Base-by-base conservation (phyloP, 495 filamentous ascomycete genomes). In the Entonaema liquescens region DNA sequence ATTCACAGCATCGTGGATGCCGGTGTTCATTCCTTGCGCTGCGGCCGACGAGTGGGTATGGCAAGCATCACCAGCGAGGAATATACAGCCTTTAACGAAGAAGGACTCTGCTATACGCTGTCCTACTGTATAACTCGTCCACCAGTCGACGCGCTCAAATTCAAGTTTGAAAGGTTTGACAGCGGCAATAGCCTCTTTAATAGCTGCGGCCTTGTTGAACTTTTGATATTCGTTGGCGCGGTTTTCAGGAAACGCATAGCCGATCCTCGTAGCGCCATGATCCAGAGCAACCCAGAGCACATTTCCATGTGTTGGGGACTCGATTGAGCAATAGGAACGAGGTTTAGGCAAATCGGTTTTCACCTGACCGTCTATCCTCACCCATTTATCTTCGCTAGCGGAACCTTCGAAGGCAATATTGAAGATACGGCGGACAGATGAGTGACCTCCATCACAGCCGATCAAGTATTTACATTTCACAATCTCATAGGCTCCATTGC, bases 11-110 rank as follows among this genome's bases (percentile, higher is more conserved):
- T 90, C 88, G 40, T 85, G 83, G 26, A 89, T 85, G 0, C 88
- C 87, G 0, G 84, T 85, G 68, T 90, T 90, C 82, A 90, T 85
- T 2, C 88, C 88, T 58, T 88, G 87, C 1, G 84, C 88, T 0
- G 85, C 87, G 0, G 81, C 83, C 0, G 87, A 86, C 35, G 82
- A 85, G 70, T 88, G 85, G 29, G 84, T 86, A 66, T 90, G 88
- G 3, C 85, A 86, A 5, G 88, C 83, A 74, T 89, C 87, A 13
- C 87, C 87, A 28, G 84, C 86, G 0, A 89, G 77, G 29, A 89
- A 82, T 2, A 89, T 74, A 3, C 82, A 78, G 13, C 74, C 66
- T 21, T 78, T 66, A 15, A 75, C 67, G 58, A 79, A 82, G 29
- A 86, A 87, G 5, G 62, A 70, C 12, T 76, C 73, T 1, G 86